phyloP scores from a whole-genome alignment of 371 early-diverging fungal genomes.

The Mucor mucedo region DNA sequence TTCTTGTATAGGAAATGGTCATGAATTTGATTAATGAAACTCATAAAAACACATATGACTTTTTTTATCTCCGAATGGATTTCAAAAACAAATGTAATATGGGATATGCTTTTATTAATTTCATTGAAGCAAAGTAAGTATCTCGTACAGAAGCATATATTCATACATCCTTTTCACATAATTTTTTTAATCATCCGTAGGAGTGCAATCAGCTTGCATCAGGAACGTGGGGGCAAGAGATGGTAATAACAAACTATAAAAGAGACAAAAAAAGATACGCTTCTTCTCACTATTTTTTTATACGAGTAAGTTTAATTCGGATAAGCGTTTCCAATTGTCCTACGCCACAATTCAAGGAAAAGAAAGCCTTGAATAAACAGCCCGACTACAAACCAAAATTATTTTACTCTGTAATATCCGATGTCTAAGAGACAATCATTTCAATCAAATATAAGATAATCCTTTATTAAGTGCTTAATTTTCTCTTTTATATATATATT shows the following conservation, averaged over 20 bases:
- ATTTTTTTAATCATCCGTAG: slow-evolving; percentile 24
- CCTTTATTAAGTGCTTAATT: too few species aligned
- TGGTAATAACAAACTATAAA: slow-evolving; percentile 7
- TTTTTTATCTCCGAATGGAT: slow-evolving; percentile 91
- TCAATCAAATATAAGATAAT: too few species aligned
- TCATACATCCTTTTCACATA: slow-evolving; percentile 26
- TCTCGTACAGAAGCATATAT: too few species aligned
- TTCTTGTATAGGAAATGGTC: too few species aligned
- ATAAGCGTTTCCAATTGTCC: slow-evolving; percentile 80
- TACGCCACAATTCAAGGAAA: slow-evolving; percentile 92
- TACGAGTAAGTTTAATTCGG: background rate
- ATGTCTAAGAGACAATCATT: too few species aligned
- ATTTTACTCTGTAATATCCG: slow-evolving; percentile 52
- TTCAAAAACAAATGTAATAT: slow-evolving; percentile 89
- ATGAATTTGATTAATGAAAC: too few species aligned
- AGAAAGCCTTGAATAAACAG: slow-evolving; percentile 77
- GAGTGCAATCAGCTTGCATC: slow-evolving; percentile 73
- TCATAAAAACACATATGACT: slow-evolving; percentile 69
- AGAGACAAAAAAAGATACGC: too few species aligned
- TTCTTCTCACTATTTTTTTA: too few species aligned
- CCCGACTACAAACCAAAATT: slow-evolving; percentile 79
- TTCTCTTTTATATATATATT: too few species aligned
- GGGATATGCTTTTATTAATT: slow-evolving; percentile 93
- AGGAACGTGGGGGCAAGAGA: slow-evolving; percentile 74
- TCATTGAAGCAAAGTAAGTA: slow-evolving; percentile 62